These are phyloP conservation scores for Hyparrhenia diplandra DNA, from an alignment of 176 grass and related monocot genomes.

Conservation along the genomic window DNA sequence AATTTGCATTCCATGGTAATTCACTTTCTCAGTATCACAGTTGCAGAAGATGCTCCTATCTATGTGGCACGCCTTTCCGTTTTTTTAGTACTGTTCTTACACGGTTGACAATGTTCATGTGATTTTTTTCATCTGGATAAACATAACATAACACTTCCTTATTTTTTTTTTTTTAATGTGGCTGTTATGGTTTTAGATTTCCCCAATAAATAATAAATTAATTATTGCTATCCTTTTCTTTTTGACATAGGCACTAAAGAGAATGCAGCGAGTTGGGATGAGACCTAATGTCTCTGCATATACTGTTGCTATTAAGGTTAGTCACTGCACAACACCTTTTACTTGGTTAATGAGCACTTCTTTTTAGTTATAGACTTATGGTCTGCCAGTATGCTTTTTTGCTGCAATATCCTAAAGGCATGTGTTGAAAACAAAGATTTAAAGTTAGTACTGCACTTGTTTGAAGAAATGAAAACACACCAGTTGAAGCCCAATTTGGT, in stretches of 20 bases:
- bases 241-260: constrained; percentile 66
- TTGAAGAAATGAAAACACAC: constrained; percentile 90
- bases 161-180: constrained; percentile 7
- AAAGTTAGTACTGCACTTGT: constrained; percentile 74
- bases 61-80: not conserved
- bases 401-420: constrained; percentile 40
- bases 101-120: not conserved
- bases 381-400: constrained; percentile 26
- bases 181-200: not conserved
- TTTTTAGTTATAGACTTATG: constrained; percentile 15
- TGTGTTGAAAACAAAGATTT: constrained; percentile 82
- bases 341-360: constrained; percentile 5
- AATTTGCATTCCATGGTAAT: not conserved
- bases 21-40: not conserved
- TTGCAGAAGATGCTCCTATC: constrained; percentile 1
- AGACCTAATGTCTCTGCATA: constrained; percentile 84
- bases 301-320: constrained; percentile 92
- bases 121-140: not conserved
- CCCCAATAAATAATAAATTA: not conserved
- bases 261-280: constrained; percentile 75
- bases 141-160: not conserved
- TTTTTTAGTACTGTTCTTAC: not conserved
- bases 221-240: constrained; percentile 22
- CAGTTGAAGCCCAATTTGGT: constrained; percentile 81
- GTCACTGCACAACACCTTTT: constrained; percentile 8